Conservation (phyloP, 2,329 filamentous ascomycete genomes). For the Stemphylium beticola region DNA sequence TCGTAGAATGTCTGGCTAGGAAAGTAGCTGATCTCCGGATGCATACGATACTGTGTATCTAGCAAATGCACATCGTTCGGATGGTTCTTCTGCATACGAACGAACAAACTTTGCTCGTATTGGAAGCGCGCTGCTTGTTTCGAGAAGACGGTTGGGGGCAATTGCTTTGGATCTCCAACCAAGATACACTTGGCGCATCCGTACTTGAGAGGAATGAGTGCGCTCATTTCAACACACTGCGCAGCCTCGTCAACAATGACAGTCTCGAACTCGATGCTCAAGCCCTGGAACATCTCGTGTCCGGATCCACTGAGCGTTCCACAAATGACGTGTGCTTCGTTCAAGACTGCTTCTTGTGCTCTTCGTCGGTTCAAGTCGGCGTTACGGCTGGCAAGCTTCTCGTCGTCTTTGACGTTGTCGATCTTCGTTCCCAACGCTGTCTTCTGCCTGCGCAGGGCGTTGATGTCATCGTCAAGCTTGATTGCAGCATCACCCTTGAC, state of each 20-base stretch:
- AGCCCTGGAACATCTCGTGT: slow-evolving; percentile 94
- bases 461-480: slow-evolving; percentile 76
- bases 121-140: slow-evolving; percentile 90
- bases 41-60: slow-evolving; percentile 99
- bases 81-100: slow-evolving; percentile 95
- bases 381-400: slow-evolving; percentile 80
- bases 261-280: slow-evolving; percentile 97
- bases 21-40: slow-evolving; percentile 92
- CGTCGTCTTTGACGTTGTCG: slow-evolving; percentile 84
- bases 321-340: slow-evolving; percentile 90
- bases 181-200: slow-evolving; percentile 96
- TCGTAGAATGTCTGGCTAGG: slow-evolving; percentile 94
- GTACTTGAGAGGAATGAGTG: slow-evolving; percentile 95
- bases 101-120: slow-evolving; percentile 97
- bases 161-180: slow-evolving; percentile 95
- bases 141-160: slow-evolving; percentile 94
- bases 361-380: slow-evolving; percentile 83
- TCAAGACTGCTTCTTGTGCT: slow-evolving; percentile 88
- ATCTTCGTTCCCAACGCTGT: slow-evolving; percentile 79
- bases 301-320: slow-evolving; percentile 94
- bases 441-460: slow-evolving; percentile 78
- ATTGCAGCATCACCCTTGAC: slow-evolving; percentile 67
- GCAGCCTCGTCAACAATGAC: slow-evolving; percentile 98
- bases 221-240: slow-evolving; percentile 96
- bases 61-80: slow-evolving; percentile 88